phyloP scores from a whole-genome alignment of 1,284 basidiomycete species.

The Neonothopanus nambi region DNA sequence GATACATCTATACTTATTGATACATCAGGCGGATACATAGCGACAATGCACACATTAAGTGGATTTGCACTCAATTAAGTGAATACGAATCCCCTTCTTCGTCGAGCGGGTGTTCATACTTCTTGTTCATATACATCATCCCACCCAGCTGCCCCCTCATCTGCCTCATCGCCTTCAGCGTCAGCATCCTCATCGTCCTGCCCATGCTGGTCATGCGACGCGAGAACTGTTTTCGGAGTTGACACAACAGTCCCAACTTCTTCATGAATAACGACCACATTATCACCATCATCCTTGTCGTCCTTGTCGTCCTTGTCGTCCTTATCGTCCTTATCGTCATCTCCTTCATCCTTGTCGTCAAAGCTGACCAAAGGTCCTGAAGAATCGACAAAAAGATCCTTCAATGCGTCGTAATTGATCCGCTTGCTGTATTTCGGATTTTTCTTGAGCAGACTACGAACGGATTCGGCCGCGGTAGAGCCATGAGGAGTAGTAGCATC shows the following conservation, averaged over 20 bases:
- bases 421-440: constrained; percentile 84
- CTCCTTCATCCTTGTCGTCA: constrained; percentile 41
- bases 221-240: constrained; percentile 20
- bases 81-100: too few species aligned
- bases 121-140: constrained; percentile 45
- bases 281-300: constrained; percentile 47
- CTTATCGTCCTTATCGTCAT: too few species aligned
- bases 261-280: constrained; percentile 43
- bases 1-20: too few species aligned
- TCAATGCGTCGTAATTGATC: constrained; percentile 87
- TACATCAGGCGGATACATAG: background rate
- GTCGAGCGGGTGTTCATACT: too few species aligned
- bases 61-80: too few species aligned
- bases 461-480: constrained; percentile 77
- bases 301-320: constrained; percentile 40
- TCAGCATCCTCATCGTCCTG: constrained; percentile 30
- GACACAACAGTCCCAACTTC: constrained; percentile 23
- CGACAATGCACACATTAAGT: too few species aligned
- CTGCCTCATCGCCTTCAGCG: constrained; percentile 41
- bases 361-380: constrained; percentile 33
- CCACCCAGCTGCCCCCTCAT: constrained; percentile 35
- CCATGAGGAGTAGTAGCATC: constrained; percentile 75
- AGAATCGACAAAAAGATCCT: constrained; percentile 68
- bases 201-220: constrained; percentile 15
- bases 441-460: constrained; percentile 78